Percentiles rank a stretch among this genome's conserved stretches.
phyloP scores from a whole-genome alignment of 768 basidiomycete species.

The Mycena haematopus region DNA sequence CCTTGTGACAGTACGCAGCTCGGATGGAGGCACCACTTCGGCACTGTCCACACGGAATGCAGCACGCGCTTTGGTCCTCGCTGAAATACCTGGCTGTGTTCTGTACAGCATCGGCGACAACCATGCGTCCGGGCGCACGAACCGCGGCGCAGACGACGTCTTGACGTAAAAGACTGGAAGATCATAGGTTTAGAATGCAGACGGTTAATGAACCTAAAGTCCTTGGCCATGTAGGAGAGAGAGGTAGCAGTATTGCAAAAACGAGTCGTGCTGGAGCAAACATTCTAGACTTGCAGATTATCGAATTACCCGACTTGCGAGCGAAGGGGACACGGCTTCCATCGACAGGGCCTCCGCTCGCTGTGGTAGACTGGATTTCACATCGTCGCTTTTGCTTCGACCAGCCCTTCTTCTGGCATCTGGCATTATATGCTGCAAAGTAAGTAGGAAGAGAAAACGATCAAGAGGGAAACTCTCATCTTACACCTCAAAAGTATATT shows the following conservation, averaged over 20 bases:
- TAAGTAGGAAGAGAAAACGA: background rate
- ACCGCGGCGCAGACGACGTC: slow-evolving; percentile 6
- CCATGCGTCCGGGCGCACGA: too few species aligned
- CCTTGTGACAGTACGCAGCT: slow-evolving; percentile 1
- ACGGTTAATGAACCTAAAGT: slow-evolving; percentile 7
- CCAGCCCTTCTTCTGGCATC: slow-evolving; percentile 22
- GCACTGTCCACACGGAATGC: slow-evolving; percentile 11
- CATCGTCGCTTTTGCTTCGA: slow-evolving; percentile 18
- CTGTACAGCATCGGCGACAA: too few species aligned
- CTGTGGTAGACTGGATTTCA: background rate
- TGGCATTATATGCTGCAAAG: background rate
- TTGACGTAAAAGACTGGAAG: slow-evolving; percentile 16
- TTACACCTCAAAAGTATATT: slow-evolving; percentile 10
- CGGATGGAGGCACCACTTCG: slow-evolving; percentile 9
- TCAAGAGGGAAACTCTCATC: background rate
- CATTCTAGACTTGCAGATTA: background rate
- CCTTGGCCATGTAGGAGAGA: slow-evolving; percentile 16
- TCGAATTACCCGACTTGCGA: background rate
- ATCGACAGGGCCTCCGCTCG: background rate
- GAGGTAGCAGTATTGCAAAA: slow-evolving; percentile 10
- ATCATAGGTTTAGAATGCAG: background rate
- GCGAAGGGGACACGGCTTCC: slow-evolving; percentile 4
- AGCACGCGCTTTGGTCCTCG: slow-evolving; percentile 18
- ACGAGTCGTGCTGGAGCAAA: slow-evolving; percentile 12
- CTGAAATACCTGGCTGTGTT: slow-evolving; percentile 7